These are phyloP conservation scores for Saccharomyces jurei DNA, from an alignment of 805 yeast species.

Conservation along the genomic window DNA sequence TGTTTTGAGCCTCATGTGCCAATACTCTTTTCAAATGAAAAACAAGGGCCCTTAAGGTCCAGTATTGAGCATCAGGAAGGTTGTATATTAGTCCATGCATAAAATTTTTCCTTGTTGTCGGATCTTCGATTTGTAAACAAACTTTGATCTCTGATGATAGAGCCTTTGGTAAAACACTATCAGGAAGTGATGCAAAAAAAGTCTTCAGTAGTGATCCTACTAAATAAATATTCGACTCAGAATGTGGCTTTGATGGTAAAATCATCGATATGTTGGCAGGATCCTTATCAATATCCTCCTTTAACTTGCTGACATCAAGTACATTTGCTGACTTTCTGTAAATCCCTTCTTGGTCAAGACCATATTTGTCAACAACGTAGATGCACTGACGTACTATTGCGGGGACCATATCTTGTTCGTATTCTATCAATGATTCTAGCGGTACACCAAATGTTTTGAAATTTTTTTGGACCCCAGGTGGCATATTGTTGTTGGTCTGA, in stretches of 20 bases:
- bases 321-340: slow-evolving; percentile 80
- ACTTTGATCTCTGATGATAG: slow-evolving; percentile 27
- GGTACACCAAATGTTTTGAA: slow-evolving; percentile 73
- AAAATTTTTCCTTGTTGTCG: slow-evolving; percentile 54
- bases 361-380: slow-evolving; percentile 75
- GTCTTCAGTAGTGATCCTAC: slow-evolving; percentile 83
- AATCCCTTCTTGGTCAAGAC: slow-evolving; percentile 80
- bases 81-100: slow-evolving; percentile 83
- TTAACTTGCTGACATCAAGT: slow-evolving; percentile 62
- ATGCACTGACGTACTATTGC: slow-evolving; percentile 82
- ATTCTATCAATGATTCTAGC: slow-evolving; percentile 65
- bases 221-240: slow-evolving; percentile 75
- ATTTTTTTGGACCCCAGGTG: slow-evolving; percentile 32
- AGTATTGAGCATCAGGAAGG: slow-evolving; percentile 90
- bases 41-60: slow-evolving; percentile 75
- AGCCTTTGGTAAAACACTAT: slow-evolving; percentile 30
- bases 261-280: slow-evolving; percentile 56
- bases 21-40: slow-evolving; percentile 79
- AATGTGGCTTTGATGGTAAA: slow-evolving; percentile 45
- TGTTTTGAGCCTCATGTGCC: slow-evolving; percentile 50
- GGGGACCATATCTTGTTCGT: slow-evolving; percentile 89
- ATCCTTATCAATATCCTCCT: slow-evolving; percentile 63
- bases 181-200: slow-evolving; percentile 80
- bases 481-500: slow-evolving; percentile 26
- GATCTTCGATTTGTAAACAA: slow-evolving; percentile 65